These are phyloP conservation scores for Suillus subalutaceus DNA, from an alignment of 768 basidiomycete genomes.

Conservation along the genomic window DNA sequence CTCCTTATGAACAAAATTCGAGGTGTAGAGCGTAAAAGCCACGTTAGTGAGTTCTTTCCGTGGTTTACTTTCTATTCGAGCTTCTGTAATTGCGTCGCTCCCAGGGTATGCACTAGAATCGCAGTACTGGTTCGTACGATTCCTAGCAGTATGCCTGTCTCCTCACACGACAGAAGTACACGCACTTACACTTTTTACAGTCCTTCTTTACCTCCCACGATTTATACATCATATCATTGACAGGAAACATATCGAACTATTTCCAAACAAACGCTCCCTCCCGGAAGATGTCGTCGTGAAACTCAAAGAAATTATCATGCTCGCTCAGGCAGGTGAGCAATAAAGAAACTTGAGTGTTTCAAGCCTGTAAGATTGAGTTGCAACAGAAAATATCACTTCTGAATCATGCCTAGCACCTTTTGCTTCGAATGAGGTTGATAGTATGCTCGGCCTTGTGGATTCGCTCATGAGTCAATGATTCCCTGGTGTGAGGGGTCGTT, in stretches of 20 bases:
- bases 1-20: not conserved
- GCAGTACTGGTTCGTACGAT: not conserved
- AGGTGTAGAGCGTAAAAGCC: not conserved
- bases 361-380: not conserved
- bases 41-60: not conserved
- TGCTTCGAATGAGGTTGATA: constrained; percentile 7
- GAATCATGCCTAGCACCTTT: constrained; percentile 13
- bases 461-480: constrained; percentile 4
- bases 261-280: constrained; percentile 24
- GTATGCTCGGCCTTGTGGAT: constrained; percentile 7
- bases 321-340: constrained; percentile 12
- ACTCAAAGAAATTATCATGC: constrained; percentile 11
- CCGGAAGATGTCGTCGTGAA: constrained; percentile 7
- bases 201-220: not conserved
- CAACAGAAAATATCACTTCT: constrained; percentile 8
- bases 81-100: not conserved
- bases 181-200: not conserved
- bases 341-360: not conserved
- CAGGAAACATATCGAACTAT: constrained; percentile 11
- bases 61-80: not conserved
- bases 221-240: not conserved
- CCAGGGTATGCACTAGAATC: not conserved
- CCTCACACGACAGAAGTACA: not conserved
- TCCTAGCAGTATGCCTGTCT: not conserved
- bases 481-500: not conserved